A percentile compares a stretch with the other conserved stretches of the same genome.
Evolutionary conservation across 495 filamentous ascomycete genomes (phyloP).

Genomic region (Ascodesmis nigricans): DNA sequence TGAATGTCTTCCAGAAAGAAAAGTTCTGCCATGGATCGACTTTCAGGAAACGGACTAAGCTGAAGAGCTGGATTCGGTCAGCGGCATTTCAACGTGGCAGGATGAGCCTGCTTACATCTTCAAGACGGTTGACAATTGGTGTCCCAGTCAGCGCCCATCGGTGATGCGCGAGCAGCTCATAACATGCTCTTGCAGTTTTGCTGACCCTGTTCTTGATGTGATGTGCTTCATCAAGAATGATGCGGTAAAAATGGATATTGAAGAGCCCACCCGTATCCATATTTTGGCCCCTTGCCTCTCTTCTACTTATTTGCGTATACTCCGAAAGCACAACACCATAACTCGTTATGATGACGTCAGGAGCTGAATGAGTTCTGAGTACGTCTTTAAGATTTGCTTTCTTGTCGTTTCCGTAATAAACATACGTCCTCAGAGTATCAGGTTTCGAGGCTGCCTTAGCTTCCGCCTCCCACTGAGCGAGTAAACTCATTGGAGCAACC

Average conservation of each 20-base stretch:
- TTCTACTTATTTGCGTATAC: constrained; percentile 44
- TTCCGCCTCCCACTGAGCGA: constrained; percentile 92
- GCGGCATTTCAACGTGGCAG: no score
- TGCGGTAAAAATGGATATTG: constrained; percentile 73
- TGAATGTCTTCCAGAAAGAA: constrained; percentile 97
- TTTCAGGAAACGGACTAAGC: constrained; percentile 67
- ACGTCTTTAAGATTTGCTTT: constrained; percentile 48
- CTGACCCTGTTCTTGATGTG: constrained; percentile 64
- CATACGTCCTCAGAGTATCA: constrained; percentile 56
- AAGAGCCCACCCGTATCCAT: constrained; percentile 52
- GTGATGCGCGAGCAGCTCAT: constrained; percentile 62
- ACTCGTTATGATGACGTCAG: constrained; percentile 83
- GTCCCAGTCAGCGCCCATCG: constrained; percentile 91
- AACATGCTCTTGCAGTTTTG: constrained; percentile 85
- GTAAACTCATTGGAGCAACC: constrained; percentile 78
- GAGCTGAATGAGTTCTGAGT: constrained; percentile 55
- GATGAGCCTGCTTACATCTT: constrained; percentile 42
- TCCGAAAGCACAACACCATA: constrained; percentile 86
- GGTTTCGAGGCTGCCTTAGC: constrained; percentile 66
- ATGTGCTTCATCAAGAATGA: constrained; percentile 92
- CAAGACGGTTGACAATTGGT: constrained; percentile 86
- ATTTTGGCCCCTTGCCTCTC: constrained; percentile 33
- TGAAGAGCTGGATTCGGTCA: constrained; percentile 59
- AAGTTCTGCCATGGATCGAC: constrained; percentile 98
- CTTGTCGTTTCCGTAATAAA: constrained; percentile 86